Percentiles rank a stretch among this genome's conserved stretches.
phyloP scores from a whole-genome alignment of 2,329 filamentous ascomycete genomes.

The Diplodia mutila region DNA sequence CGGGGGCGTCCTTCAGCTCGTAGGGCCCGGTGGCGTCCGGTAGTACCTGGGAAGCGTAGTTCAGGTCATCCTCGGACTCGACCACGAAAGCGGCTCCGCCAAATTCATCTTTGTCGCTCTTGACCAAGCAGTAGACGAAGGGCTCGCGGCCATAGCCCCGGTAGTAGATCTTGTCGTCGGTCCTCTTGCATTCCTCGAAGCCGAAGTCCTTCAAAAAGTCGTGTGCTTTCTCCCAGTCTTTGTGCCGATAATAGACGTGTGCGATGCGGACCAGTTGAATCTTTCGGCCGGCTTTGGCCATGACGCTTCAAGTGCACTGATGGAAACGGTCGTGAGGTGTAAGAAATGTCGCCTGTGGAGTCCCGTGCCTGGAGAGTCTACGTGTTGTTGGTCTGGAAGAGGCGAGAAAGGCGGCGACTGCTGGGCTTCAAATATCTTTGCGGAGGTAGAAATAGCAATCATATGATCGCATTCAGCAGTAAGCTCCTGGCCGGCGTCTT shows the following conservation, averaged over 20 bases:
- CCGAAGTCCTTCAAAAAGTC: slow-evolving; percentile 31
- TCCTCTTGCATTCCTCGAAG: slow-evolving; percentile 26
- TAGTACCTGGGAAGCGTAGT: slow-evolving; percentile 51
- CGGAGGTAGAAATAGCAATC: slow-evolving; percentile 18
- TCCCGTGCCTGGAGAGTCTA: not conserved
- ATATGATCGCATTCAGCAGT: slow-evolving; percentile 1
- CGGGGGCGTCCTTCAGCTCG: slow-evolving; percentile 53
- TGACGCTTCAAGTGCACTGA: not conserved
- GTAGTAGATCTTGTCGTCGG: slow-evolving; percentile 53
- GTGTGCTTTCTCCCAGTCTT: slow-evolving; percentile 27
- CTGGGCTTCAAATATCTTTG: slow-evolving; percentile 6
- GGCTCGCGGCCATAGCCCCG: slow-evolving; percentile 63
- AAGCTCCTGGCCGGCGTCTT: not conserved
- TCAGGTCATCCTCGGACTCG: slow-evolving; percentile 57
- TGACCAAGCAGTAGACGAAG: slow-evolving; percentile 56
- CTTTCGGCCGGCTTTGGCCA: slow-evolving; percentile 21
- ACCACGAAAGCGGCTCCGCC: slow-evolving; percentile 60
- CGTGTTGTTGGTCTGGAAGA: not conserved
- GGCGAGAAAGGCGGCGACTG: not conserved
- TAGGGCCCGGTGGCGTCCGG: slow-evolving; percentile 54
- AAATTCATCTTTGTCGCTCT: slow-evolving; percentile 52
- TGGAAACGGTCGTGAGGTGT: not conserved
- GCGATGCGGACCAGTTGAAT: slow-evolving; percentile 24
- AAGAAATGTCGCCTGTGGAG: not conserved
- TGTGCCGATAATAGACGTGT: slow-evolving; percentile 31